Evolutionary conservation across 75 land plant species (phyloP).

Genomic region (Gnetum montanum): DNA sequence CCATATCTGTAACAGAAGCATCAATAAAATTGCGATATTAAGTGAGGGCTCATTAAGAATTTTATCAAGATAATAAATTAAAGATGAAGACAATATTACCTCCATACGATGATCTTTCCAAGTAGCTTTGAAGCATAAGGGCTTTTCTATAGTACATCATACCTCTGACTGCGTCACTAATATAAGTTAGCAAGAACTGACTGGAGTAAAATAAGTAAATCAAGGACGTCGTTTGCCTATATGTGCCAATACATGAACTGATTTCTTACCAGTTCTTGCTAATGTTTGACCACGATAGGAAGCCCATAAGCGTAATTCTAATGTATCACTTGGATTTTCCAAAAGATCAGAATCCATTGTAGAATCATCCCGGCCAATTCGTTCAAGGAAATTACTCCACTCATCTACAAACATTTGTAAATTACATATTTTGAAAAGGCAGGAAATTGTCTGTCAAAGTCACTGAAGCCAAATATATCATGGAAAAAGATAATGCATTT

Average conservation of each 20-base stretch:
- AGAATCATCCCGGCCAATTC: slow-evolving; percentile 38
- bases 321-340: slow-evolving; percentile 26
- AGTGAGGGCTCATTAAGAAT: too few relatives aligned
- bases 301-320: slow-evolving; percentile 83
- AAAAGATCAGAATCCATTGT: slow-evolving; percentile 35
- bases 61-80: background rate
- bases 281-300: slow-evolving; percentile 90
- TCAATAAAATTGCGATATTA: too few relatives aligned
- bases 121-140: slow-evolving; percentile 65
- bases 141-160: slow-evolving; percentile 99
- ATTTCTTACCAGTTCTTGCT: slow-evolving; percentile 76
- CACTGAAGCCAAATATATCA: too few relatives aligned
- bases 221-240: too few relatives aligned
- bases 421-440: background rate
- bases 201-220: too few relatives aligned
- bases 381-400: slow-evolving; percentile 91
- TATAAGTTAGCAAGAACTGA: background rate
- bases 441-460: too few relatives aligned
- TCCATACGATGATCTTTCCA: slow-evolving; percentile 37
- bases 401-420: slow-evolving; percentile 48
- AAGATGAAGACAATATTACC: slow-evolving; percentile 18
- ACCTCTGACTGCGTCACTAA: slow-evolving; percentile 86
- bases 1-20: slow-evolving; percentile 23
- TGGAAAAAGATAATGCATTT: too few relatives aligned
- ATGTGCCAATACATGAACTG: too few relatives aligned